Conservation (phyloP, 495 filamentous ascomycete species). For the Tuber calosporum region DNA sequence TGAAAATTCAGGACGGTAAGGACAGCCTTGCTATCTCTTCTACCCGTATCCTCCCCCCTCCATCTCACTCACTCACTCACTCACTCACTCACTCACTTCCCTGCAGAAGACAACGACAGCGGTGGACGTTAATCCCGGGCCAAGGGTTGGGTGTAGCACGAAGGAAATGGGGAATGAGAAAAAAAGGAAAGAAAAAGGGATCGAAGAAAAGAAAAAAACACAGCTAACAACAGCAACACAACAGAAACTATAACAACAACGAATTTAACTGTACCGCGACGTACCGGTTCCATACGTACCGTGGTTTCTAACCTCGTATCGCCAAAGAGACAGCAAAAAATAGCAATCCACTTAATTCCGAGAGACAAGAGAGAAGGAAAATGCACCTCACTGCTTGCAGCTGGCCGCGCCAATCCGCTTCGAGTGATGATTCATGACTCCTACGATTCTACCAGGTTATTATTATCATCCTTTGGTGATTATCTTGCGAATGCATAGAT, state of each 20-base stretch:
- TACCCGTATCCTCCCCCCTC: background rate
- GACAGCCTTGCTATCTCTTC: background rate
- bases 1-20: background rate
- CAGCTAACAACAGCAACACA: background rate
- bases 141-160: background rate
- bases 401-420: background rate
- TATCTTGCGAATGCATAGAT: background rate
- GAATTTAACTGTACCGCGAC: background rate
- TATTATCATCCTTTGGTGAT: background rate
- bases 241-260: background rate
- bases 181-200: background rate
- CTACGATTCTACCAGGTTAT: background rate
- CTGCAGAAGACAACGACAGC: background rate
- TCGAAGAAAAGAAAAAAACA: background rate
- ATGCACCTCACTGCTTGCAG: background rate
- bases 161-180: background rate
- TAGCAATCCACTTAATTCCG: background rate
- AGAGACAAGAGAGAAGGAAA: background rate
- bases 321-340: background rate
- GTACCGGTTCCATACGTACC: background rate
- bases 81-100: background rate
- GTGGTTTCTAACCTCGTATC: background rate
- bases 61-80: conserved; percentile 3
- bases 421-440: background rate
- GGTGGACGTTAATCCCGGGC: background rate